Evolutionary conservation across 2,329 filamentous ascomycete species (phyloP), one percentile per base, ranked within the genome.

Genomic region (Davidsoniella australis): DNA sequence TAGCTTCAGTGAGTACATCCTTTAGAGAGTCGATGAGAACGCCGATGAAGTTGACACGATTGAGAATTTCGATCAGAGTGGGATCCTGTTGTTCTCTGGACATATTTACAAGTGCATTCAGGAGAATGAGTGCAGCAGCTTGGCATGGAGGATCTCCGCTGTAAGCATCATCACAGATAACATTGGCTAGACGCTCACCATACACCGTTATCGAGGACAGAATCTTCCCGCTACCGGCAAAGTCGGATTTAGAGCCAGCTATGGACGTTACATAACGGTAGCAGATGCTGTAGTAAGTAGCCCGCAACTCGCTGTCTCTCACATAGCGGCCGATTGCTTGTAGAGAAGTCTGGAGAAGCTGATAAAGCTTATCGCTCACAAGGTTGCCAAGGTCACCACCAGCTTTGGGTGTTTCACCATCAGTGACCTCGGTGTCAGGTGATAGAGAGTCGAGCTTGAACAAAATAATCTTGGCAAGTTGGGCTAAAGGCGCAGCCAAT

Each of bases 131-230:
- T 9, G 91, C 87, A 1, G 89, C 82, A 3, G 93, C 79, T 59
- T 93, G 84, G 62, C 85, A 93, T 10, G 73, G 75, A 37, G 83
- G 75, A 58, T 89, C 82, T 38, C 87, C 86, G 52, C 82, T 80
- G 61, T 88, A 89, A 17, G 87, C 88, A 66, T 98, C 91, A 59
- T 98, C 91, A 60, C 88, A 95, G 41, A 95, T 72, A 23, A 86
- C 78, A 57, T 89, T 86, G 53, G 96, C 74, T 38, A 96, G 70
- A 49, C 83, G 75, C 58, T 86, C 83, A 38, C 91, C 88, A 41
- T 74, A 75, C 10, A 70, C 62, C 45, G 70, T 68, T 39, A 86
- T 79, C 4, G 81, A 77, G 61, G 85, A 86, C 56, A 93, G 73
- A 1, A 83, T 80, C 60, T 84, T 74, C 24, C 66, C 63, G 16